A percentile compares a stretch with the other conserved stretches of the same genome.
phyloP scores from a whole-genome alignment of 345 rosid species.

The Capsella bursapastoris region DNA sequence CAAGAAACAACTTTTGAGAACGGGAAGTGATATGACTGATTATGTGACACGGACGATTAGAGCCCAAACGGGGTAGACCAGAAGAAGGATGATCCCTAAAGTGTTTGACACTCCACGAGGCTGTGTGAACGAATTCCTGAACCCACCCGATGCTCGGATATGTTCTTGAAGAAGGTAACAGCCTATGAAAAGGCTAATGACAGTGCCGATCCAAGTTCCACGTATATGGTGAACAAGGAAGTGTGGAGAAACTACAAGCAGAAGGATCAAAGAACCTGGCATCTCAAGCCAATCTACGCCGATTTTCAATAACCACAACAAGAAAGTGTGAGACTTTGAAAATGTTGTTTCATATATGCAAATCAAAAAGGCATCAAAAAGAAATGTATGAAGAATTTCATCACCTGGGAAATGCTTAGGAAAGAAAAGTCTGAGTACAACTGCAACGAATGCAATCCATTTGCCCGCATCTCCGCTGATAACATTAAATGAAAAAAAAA shows the following conservation, averaged over 20 bases:
- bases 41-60: constrained; percentile 60
- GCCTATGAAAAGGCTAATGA: constrained; percentile 66
- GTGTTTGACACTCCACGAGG: constrained; percentile 85
- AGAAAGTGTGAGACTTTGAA: constrained; percentile 11
- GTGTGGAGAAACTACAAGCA: constrained; percentile 67
- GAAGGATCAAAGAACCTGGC: constrained; percentile 77
- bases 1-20: constrained; percentile 19
- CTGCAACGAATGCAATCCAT: constrained; percentile 86
- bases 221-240: constrained; percentile 62
- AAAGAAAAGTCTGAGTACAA: constrained; percentile 88
- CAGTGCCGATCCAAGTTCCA: constrained; percentile 60
- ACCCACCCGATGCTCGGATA: constrained; percentile 90
- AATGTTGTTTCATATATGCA: not conserved
- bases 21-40: constrained; percentile 2
- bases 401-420: constrained; percentile 90
- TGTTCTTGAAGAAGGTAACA: constrained; percentile 92
- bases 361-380: not conserved
- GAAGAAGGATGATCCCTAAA: constrained; percentile 71
- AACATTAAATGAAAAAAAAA: not conserved
- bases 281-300: constrained; percentile 77
- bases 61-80: constrained; percentile 91
- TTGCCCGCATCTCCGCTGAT: constrained; percentile 82
- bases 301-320: not conserved
- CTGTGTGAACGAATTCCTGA: constrained; percentile 82
- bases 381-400: not conserved